Percentiles rank a stretch among this genome's conserved stretches.
phyloP scores from a whole-genome alignment of 495 filamentous ascomycete genomes.

The Lindgomyces ingoldianus region DNA sequence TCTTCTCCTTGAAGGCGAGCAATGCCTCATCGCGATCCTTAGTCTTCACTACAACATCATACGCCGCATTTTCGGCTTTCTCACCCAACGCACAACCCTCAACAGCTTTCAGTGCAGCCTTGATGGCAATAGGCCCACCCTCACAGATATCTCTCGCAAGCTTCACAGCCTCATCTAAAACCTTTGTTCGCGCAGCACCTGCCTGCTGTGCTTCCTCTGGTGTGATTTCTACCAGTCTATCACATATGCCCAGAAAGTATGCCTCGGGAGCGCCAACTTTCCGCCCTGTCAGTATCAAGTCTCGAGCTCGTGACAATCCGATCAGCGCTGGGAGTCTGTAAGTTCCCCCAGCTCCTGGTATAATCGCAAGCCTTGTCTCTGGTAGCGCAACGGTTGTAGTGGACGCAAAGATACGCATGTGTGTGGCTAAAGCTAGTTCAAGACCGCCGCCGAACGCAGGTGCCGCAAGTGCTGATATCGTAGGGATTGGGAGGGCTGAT shows the following conservation, averaged over 20 bases:
- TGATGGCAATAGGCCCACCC: slow-evolving; percentile 79
- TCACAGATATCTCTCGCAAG: slow-evolving; percentile 80
- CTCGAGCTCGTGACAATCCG: slow-evolving; percentile 71
- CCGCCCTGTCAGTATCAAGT: slow-evolving; percentile 83
- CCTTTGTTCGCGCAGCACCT: slow-evolving; percentile 61
- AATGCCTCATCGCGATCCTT: slow-evolving; percentile 87
- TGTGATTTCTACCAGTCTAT: slow-evolving; percentile 73
- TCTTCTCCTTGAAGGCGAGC: slow-evolving; percentile 84
- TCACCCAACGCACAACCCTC: slow-evolving; percentile 59
- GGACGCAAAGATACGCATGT: slow-evolving; percentile 79
- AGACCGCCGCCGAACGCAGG: slow-evolving; percentile 88
- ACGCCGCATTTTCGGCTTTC: slow-evolving; percentile 73
- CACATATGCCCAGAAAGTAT: slow-evolving; percentile 78
- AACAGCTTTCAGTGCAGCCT: slow-evolving; percentile 72
- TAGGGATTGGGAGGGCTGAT: slow-evolving; percentile 75
- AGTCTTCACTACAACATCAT: slow-evolving; percentile 75
- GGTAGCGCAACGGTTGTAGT: slow-evolving; percentile 76
- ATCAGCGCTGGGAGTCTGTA: slow-evolving; percentile 78
- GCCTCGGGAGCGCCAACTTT: slow-evolving; percentile 76
- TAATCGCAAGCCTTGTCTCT: slow-evolving; percentile 87
- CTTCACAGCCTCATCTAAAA: slow-evolving; percentile 71
- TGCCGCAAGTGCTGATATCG: slow-evolving; percentile 79
- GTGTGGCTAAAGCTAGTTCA: slow-evolving; percentile 82
- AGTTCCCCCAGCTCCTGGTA: slow-evolving; percentile 92
- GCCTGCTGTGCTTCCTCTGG: slow-evolving; percentile 49